A percentile compares a stretch with the other conserved stretches of the same genome.
Evolutionary conservation across 306 rosid species (phyloP).

Genomic region (Arachis stenosperma): DNA sequence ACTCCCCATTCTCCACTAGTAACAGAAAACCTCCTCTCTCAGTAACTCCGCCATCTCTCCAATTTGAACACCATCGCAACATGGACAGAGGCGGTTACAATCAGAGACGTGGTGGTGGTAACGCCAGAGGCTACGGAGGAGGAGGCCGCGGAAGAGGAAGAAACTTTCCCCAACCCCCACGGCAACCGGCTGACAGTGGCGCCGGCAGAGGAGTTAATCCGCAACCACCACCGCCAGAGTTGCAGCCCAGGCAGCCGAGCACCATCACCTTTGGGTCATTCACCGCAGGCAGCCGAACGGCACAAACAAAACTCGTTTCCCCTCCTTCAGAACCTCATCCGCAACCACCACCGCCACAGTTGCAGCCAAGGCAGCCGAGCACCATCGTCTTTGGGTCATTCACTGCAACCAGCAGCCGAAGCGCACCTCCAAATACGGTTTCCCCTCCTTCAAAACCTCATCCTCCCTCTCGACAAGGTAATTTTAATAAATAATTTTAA

Average conservation of each 20-base stretch:
- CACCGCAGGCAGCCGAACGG: background rate
- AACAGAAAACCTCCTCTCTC: background rate
- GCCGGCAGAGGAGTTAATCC: background rate
- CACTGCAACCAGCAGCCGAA: no score
- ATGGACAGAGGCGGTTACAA: conserved; percentile 8
- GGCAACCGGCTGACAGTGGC: background rate
- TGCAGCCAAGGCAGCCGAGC: no score
- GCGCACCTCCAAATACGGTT: no score
- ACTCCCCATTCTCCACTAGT: no score
- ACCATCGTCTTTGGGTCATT: no score
- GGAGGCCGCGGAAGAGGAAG: background rate
- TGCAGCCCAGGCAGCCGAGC: background rate
- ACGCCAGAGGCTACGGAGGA: background rate
- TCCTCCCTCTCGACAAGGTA: background rate
- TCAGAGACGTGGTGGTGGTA: background rate
- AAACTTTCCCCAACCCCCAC: background rate
- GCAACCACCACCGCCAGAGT: background rate
- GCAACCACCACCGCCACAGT: no score
- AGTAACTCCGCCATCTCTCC: background rate
- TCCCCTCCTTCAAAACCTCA: background rate
- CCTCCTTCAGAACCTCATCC: no score
- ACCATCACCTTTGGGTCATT: background rate
- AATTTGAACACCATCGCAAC: background rate
- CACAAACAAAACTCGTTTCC: background rate
- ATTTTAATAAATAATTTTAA: no score